Evolutionary conservation across 2,329 filamentous ascomycete species (phyloP).

Genomic region (Alternaria sp.): DNA sequence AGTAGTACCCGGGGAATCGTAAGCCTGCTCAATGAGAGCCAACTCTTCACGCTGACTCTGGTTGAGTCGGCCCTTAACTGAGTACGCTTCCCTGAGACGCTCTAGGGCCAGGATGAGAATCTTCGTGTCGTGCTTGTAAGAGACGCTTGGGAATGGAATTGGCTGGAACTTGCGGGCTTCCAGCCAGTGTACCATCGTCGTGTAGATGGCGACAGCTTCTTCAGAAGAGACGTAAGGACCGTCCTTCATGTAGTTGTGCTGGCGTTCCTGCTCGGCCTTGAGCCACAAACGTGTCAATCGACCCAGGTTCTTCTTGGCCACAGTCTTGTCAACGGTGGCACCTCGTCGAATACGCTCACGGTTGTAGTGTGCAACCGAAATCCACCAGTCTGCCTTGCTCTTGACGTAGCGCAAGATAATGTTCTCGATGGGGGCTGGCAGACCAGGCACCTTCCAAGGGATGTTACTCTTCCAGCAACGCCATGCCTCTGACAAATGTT

Average conservation of each 20-base stretch:
- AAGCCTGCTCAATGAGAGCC: slow-evolving; percentile 96
- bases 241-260: slow-evolving; percentile 99
- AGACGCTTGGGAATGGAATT: slow-evolving; percentile 97
- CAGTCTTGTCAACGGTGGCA: slow-evolving; percentile 97
- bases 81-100: slow-evolving; percentile 92
- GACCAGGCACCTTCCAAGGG: slow-evolving; percentile 96
- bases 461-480: slow-evolving; percentile 99
- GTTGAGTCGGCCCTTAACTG: slow-evolving; percentile 94
- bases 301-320: slow-evolving; percentile 98
- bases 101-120: slow-evolving; percentile 96
- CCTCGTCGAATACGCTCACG: slow-evolving; percentile 94
- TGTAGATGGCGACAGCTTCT: slow-evolving; percentile 98
- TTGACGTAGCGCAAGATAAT: slow-evolving; percentile 99
- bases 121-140: slow-evolving; percentile 99
- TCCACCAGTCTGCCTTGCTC: slow-evolving; percentile 99
- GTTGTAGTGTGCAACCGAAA: slow-evolving; percentile 98
- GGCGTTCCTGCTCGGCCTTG: slow-evolving; percentile 96
- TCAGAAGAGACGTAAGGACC: slow-evolving; percentile 98
- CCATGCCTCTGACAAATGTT: slow-evolving; percentile 98
- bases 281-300: slow-evolving; percentile 94
- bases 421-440: slow-evolving; percentile 97
- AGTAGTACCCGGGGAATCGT: slow-evolving; percentile 96
- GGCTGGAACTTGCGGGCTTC: slow-evolving; percentile 98
- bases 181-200: slow-evolving; percentile 97
- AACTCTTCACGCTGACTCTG: slow-evolving; percentile 97